phyloP scores from a whole-genome alignment of 1,284 basidiomycete species.

The Dichomitus squalens region DNA sequence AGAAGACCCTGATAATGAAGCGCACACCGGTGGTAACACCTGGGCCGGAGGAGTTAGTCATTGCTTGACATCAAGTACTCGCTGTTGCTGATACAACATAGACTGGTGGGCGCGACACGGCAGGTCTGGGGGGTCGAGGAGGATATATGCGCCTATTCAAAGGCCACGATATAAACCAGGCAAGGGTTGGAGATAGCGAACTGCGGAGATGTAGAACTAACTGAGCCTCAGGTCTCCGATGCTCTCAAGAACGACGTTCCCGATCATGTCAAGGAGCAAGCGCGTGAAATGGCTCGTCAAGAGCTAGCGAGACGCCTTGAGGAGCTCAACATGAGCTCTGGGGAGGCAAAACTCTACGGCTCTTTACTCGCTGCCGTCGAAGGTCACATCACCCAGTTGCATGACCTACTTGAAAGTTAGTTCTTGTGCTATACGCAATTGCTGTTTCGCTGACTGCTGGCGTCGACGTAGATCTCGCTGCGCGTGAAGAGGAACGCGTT shows the following conservation, averaged over 20 bases:
- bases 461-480: conserved; percentile 51
- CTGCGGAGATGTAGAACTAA: not conserved
- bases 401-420: conserved; percentile 65
- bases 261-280: conserved; percentile 60
- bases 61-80: not conserved
- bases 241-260: conserved; percentile 59
- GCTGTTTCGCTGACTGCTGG: not conserved
- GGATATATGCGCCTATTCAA: conserved; percentile 70
- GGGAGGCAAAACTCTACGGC: conserved; percentile 60
- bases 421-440: conserved; percentile 32
- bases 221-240: conserved; percentile 47
- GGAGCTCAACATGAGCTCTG: conserved; percentile 59
- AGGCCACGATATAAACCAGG: conserved; percentile 66
- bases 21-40: conserved; percentile 61
- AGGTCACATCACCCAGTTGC: conserved; percentile 57
- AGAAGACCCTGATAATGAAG: conserved; percentile 53
- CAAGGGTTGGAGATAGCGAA: conserved; percentile 18
- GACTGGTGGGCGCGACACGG: conserved; percentile 70
- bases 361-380: conserved; percentile 54
- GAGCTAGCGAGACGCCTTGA: conserved; percentile 61
- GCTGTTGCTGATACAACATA: conserved; percentile 26
- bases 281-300: conserved; percentile 64
- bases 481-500: conserved; percentile 67
- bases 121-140: conserved; percentile 63
- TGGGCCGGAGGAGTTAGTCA: conserved; percentile 61